A percentile compares a stretch with the other conserved stretches of the same genome.
phyloP scores from a whole-genome alignment of 2,329 filamentous ascomycete species.

The Aspergillus sp. region DNA sequence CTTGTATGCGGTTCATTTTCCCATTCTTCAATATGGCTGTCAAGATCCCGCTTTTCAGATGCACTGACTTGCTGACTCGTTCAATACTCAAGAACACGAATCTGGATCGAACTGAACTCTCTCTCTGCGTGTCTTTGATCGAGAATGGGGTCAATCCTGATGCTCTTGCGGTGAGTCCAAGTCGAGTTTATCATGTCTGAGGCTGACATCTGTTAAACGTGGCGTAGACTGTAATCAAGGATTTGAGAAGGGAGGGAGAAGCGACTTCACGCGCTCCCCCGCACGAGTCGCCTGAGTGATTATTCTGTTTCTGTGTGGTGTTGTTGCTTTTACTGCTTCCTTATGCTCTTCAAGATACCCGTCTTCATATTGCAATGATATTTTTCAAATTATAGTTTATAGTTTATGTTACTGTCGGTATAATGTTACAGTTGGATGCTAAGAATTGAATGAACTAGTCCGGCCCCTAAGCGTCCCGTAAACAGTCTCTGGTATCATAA shows the following conservation, averaged over 20 bases:
- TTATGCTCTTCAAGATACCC: conserved; percentile 18
- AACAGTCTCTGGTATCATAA: conserved; percentile 26
- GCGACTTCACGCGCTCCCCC: conserved; percentile 26
- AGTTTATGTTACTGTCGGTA: background rate
- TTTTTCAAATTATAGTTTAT: background rate
- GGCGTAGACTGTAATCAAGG: conserved; percentile 46
- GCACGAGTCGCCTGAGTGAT: conserved; percentile 22
- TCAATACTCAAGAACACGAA: conserved; percentile 74
- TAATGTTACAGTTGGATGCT: background rate
- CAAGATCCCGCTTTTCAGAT: background rate
- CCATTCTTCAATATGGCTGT: conserved; percentile 8
- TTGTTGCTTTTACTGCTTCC: background rate
- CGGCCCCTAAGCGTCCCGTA: background rate
- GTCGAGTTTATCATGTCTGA: background rate
- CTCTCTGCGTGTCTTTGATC: conserved; percentile 93
- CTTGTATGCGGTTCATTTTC: conserved; percentile 34
- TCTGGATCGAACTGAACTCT: conserved; percentile 84
- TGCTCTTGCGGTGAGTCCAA: conserved; percentile 75
- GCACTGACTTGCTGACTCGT: background rate
- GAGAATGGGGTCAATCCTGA: conserved; percentile 97
- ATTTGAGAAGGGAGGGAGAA: conserved; percentile 43
- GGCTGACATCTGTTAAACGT: conserved; percentile 6
- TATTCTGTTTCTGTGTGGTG: background rate
- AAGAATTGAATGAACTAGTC: background rate
- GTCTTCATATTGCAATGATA: conserved; percentile 4